Base-by-base conservation (phyloP, 129 eudicot genomes). In the Escallonia rubra region DNA sequence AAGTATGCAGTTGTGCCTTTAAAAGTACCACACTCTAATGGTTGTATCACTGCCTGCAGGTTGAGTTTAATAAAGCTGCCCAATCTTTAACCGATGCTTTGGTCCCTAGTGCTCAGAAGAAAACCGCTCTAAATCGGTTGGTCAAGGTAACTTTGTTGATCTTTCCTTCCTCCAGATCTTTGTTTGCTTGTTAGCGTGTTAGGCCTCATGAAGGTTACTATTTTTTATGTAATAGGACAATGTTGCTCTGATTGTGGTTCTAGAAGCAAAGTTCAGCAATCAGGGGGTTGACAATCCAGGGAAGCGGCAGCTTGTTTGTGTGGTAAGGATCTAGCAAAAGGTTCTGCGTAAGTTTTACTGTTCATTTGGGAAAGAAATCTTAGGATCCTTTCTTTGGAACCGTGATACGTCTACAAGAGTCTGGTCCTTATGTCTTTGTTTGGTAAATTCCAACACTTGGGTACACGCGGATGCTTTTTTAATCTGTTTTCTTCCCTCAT, bases 21-120 rank as follows among this genome's bases (percentile, higher is more conserved):
- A 67, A 43, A 11, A 23, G 3, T 5, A 13, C 8, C 10, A 68
- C 59, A 42, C 64, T 51, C 52, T 69, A 60, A 65, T 53, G 3
- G 41, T 16, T 43, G 6, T 23, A 51, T 44, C 43, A 45, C 64
- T 73, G 67, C 2, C n/a, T 64, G 75, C 68, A 93, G 99, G 99
- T 93, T 74, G 99, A 93, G 80, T 93, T 93, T 65, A 93, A 93
- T 74, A 93, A 89, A 81, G 99, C 99, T 72, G 99, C 99, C 8
- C 99, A 93, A 74, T 93, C 96, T 60, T 76, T 93, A 67, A 89
- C 96, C 11, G 96, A 93, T 66, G 99, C 96, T 64, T 72, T 86
- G 71, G 86, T 89, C 79, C 96, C 99, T 50, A 81, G 71, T 74
- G 76, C 88, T 72, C 99, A 93, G 80, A 93, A 87, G 86, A 89